Evolutionary conservation across 1,139 yeast species (phyloP).

Genomic region (Kodamaea ohmeri): DNA sequence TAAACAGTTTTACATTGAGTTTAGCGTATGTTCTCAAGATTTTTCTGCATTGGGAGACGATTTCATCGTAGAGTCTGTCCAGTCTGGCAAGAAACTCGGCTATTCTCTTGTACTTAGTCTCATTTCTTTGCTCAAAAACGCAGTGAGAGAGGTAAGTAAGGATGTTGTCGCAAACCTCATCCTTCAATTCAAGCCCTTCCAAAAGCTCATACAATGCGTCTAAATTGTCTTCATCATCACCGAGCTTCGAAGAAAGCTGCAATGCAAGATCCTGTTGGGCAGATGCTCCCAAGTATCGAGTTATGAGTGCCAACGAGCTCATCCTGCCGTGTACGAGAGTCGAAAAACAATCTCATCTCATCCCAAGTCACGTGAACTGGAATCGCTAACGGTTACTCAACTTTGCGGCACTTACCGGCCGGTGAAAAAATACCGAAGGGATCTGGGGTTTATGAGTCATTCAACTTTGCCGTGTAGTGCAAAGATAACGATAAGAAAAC

Average conservation of each 20-base stretch:
- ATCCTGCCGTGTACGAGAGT: conserved; percentile 1
- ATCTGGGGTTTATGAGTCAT: too few species aligned
- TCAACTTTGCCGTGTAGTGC: too few species aligned
- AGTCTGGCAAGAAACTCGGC: conserved; percentile 19
- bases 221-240: conserved; percentile 18
- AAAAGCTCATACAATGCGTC: conserved; percentile 37
- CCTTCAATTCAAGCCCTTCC: conserved; percentile 24
- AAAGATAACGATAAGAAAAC: too few species aligned
- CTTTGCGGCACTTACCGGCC: too few species aligned
- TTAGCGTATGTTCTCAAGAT: conserved; percentile 17
- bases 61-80: conserved; percentile 19
- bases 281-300: conserved; percentile 28
- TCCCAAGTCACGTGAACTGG: conserved; percentile 10
- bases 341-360: conserved; percentile 5
- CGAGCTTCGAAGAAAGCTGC: conserved; percentile 20
- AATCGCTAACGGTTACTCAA: too few species aligned
- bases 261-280: conserved; percentile 28
- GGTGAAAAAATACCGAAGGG: too few species aligned
- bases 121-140: conserved; percentile 10
- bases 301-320: conserved; percentile 26
- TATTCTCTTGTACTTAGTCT: conserved; percentile 15
- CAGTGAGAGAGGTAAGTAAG: conserved; percentile 14
- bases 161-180: conserved; percentile 23
- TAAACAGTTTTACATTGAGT: conserved; percentile 20
- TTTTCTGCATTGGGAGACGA: conserved; percentile 16